A percentile compares a stretch with the other conserved stretches of the same genome.
Conservation (phyloP, 1,284 basidiomycete genomes). For the Phylloboletellus chloephorus region DNA sequence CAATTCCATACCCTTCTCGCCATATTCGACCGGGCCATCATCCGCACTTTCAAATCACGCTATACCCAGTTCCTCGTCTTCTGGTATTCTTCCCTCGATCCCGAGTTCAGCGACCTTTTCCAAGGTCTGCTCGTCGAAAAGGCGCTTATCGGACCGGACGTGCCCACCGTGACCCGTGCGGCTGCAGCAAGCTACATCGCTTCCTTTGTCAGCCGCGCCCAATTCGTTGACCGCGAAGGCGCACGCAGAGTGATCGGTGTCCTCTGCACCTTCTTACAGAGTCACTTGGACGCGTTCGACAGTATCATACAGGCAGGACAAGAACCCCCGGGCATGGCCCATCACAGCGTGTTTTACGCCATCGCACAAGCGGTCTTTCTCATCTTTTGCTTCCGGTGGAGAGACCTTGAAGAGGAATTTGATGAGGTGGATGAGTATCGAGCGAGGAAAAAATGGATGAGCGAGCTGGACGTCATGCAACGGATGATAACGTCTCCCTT, state of each 20-base stretch:
- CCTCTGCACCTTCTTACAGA: conserved; percentile 78
- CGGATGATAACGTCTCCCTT: conserved; percentile 77
- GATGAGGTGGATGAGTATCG: conserved; percentile 45
- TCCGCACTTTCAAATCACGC: conserved; percentile 94
- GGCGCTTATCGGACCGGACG: conserved; percentile 62
- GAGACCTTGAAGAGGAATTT: conserved; percentile 69
- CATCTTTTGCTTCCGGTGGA: conserved; percentile 98
- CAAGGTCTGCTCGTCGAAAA: conserved; percentile 89
- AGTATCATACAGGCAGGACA: conserved; percentile 41
- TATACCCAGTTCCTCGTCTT: conserved; percentile 98
- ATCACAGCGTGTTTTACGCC: conserved; percentile 86
- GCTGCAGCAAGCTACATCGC: conserved; percentile 92
- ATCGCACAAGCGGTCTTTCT: conserved; percentile 91
- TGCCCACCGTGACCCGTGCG: conserved; percentile 72
- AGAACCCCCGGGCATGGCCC: conserved; percentile 38
- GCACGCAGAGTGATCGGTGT: conserved; percentile 77
- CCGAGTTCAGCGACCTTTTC: conserved; percentile 89
- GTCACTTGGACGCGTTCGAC: conserved; percentile 70
- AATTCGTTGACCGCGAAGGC: conserved; percentile 75
- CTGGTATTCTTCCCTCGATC: conserved; percentile 88
- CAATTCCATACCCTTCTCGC: conserved; percentile 87
- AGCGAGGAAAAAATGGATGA: conserved; percentile 72
- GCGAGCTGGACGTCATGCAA: conserved; percentile 75
- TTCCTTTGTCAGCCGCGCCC: conserved; percentile 87
- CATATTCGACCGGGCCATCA: conserved; percentile 90